phyloP scores from a whole-genome alignment of 2,329 filamentous ascomycete genomes.

The Lecanicillium sp. region DNA sequence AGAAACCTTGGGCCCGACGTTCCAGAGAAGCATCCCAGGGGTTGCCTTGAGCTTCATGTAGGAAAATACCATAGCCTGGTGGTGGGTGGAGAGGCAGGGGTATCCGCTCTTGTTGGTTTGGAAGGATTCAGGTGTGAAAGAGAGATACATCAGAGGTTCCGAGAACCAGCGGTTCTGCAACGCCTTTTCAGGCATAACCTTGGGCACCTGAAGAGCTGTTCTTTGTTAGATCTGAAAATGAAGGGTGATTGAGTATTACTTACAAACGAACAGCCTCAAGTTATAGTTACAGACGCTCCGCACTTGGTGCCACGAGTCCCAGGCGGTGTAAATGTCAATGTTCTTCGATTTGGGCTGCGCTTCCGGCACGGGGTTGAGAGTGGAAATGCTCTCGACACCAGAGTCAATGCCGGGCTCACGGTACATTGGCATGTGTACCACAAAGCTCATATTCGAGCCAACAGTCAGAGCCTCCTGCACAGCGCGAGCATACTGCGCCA shows the following conservation, averaged over 20 bases:
- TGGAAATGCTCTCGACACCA: slow-evolving; percentile 46
- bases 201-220: slow-evolving; percentile 51
- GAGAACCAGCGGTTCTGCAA: slow-evolving; percentile 64
- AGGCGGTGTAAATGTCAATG: slow-evolving; percentile 66
- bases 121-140: slow-evolving; percentile 48
- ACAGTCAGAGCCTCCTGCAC: slow-evolving; percentile 73
- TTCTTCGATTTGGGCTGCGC: slow-evolving; percentile 22
- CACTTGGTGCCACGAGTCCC: slow-evolving; percentile 93
- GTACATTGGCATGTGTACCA: slow-evolving; percentile 80
- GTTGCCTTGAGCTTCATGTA: slow-evolving; percentile 60
- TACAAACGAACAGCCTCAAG: slow-evolving; percentile 75
- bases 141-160: slow-evolving; percentile 59
- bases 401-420: slow-evolving; percentile 59
- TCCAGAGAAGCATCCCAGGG: slow-evolving; percentile 59
- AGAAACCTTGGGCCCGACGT: slow-evolving; percentile 47
- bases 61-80: slow-evolving; percentile 54
- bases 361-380: slow-evolving; percentile 28
- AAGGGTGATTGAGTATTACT: slow-evolving; percentile 28
- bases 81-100: slow-evolving; percentile 54
- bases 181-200: slow-evolving; percentile 51
- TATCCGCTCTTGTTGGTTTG: slow-evolving; percentile 54
- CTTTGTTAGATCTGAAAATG: not conserved
- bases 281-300: slow-evolving; percentile 82
- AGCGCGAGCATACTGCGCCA: slow-evolving; percentile 74
- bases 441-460: slow-evolving; percentile 70